These are phyloP conservation scores for Dovyalis caffra DNA, from an alignment of 345 rosid genomes.

Conservation along the genomic window DNA sequence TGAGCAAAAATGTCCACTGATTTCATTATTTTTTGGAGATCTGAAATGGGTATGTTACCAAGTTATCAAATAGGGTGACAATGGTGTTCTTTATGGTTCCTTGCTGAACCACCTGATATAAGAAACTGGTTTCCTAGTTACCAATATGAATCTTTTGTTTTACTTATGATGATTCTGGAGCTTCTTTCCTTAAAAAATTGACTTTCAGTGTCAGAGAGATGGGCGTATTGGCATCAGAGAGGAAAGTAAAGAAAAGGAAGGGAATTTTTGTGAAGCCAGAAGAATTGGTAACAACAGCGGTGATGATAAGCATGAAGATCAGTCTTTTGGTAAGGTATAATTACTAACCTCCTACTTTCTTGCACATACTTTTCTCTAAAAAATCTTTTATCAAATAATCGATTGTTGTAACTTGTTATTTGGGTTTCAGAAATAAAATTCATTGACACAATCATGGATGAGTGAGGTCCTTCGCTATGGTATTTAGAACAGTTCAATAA, in stretches of 20 bases:
- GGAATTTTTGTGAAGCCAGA: not conserved
- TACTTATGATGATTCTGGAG: conserved; percentile 30
- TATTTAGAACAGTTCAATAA: no score
- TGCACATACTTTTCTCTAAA: no score
- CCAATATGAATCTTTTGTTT: conserved; percentile 46
- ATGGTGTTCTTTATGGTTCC: not conserved
- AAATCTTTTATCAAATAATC: no score
- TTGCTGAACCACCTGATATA: conserved; percentile 59
- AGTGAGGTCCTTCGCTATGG: no score
- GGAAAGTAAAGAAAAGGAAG: not conserved
- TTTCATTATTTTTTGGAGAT: not conserved
- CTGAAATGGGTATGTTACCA: not conserved
- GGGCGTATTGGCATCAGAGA: not conserved
- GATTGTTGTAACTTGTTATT: no score
- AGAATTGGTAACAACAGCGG: not conserved
- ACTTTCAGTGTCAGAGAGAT: not conserved
- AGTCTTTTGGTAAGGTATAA: not conserved
- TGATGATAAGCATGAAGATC: not conserved
- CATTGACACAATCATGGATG: no score
- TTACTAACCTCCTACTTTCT: no score
- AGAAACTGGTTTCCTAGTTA: conserved; percentile 66
- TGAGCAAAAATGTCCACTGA: not conserved
- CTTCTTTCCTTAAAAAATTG: conserved; percentile 6
- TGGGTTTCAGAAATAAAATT: no score
- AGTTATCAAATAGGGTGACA: not conserved